Evolutionary conservation across 1,284 basidiomycete genomes (phyloP).

Genomic region (Pterulicium gracile): DNA sequence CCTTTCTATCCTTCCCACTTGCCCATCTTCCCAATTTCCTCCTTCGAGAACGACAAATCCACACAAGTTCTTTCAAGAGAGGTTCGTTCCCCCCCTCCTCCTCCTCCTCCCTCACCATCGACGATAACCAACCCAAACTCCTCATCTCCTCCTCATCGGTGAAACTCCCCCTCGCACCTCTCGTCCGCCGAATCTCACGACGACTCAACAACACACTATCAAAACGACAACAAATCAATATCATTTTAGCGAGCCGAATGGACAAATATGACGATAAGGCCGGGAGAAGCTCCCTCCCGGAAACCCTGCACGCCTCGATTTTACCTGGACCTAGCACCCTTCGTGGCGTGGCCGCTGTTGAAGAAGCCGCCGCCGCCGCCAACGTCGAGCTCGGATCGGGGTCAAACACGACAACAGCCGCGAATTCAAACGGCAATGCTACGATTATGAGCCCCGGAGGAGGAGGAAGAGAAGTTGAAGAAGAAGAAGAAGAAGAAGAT

Average conservation of each 20-base stretch:
- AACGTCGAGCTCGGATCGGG: too few species aligned
- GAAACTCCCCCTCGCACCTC: too few species aligned
- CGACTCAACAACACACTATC: background rate
- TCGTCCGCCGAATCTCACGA: background rate
- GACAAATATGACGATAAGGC: conserved; percentile 20
- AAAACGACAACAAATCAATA: background rate
- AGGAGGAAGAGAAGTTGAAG: too few species aligned
- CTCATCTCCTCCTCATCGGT: background rate
- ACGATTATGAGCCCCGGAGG: too few species aligned
- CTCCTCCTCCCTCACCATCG: background rate
- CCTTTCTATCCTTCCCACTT: too few species aligned
- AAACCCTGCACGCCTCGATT: conserved; percentile 33
- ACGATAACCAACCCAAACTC: background rate
- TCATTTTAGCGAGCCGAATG: conserved; percentile 15
- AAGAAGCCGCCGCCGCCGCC: too few species aligned
- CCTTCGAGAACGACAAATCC: too few species aligned
- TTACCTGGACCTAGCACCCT: conserved; percentile 25
- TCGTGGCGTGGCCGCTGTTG: too few species aligned
- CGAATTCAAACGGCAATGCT: too few species aligned
- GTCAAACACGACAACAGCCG: too few species aligned
- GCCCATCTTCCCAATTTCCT: background rate
- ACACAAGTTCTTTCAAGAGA: too few species aligned
- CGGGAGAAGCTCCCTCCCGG: conserved; percentile 36
- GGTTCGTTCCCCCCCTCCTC: background rate
- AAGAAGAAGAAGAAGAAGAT: too few species aligned